Base-by-base conservation (phyloP, 164 flowering plant genomes). In the Macadamia tetraphylla region DNA sequence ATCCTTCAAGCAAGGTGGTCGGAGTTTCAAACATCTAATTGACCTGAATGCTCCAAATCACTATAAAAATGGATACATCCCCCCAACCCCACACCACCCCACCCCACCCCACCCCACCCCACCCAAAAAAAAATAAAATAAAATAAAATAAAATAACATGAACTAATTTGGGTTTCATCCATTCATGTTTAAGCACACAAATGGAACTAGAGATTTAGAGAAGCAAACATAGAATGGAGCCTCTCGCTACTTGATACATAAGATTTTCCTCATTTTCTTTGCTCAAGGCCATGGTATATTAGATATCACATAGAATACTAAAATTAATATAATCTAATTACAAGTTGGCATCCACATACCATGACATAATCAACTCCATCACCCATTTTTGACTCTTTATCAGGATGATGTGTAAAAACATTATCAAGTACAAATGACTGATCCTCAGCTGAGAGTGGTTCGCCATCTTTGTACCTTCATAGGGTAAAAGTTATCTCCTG, bases 391-490 rank as follows among this genome's bases (percentile, higher is more conserved):
- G 52, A 75, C 4, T 75, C 87, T 75, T 87, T 92, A 51, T 95
- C 89, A 8, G 99, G 99, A 79, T 95, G 98, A 76, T 87, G 68
- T 49, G 71, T 80, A 32, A 95, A 78, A 48, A 92, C 90, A 60
- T 84, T 87, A 1, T 88, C 91, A 14, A 89, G 72, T 6, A 95
- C 72, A 75, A 66, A 92, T 1, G 81, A 58, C 65, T 92, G 90
- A 70, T 95, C 97, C 7, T 86, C 93, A 49, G 75, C 82, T 7
- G 96, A 79, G 55, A 95, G 72, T 31, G 78, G 87, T 68, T 89
- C 94, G 65, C 94, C 94, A 63, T 92, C 91, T 69, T 75, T 88
- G 81, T 86, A 83, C 85, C 98, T 89, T 71, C 76, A 79, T 9
- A 56, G 42, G 29, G 11, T 6, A 51, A 69, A 62, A 58, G 9